A percentile compares a stretch with the other conserved stretches of the same genome.
Conservation (phyloP, 805 yeast species). For the Debaryomyces prosopidis region DNA sequence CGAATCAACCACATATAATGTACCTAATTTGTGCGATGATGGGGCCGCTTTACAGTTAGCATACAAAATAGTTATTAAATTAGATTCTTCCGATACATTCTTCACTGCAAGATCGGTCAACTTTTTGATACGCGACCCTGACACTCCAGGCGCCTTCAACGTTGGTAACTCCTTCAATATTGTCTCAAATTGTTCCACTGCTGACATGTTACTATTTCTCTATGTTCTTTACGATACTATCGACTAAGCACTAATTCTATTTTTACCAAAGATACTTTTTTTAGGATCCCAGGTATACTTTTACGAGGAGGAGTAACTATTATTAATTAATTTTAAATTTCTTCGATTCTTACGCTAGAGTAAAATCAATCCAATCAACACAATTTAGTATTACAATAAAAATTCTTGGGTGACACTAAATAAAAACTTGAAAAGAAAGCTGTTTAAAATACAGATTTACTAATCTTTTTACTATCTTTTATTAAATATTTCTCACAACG, state of each 20-base stretch:
- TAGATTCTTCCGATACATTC: slow-evolving; percentile 59
- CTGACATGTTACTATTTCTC: slow-evolving; percentile 30
- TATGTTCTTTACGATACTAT: slow-evolving; percentile 6
- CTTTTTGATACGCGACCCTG: slow-evolving; percentile 91
- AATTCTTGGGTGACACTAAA: background rate
- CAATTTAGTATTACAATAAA: background rate
- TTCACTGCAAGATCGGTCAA: slow-evolving; percentile 75
- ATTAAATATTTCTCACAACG: background rate
- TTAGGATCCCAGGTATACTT: background rate
- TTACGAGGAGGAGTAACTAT: background rate
- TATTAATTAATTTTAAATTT: background rate
- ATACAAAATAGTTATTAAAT: slow-evolving; percentile 57
- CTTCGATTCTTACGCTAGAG: background rate
- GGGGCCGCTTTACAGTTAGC: slow-evolving; percentile 73
- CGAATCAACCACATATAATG: slow-evolving; percentile 89
- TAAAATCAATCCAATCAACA: slow-evolving; percentile 1
- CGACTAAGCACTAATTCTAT: background rate
- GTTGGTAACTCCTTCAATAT: slow-evolving; percentile 51
- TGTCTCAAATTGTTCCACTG: slow-evolving; percentile 47
- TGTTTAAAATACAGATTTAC: slow-evolving; percentile 1
- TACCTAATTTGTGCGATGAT: slow-evolving; percentile 83
- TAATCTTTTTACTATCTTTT: background rate
- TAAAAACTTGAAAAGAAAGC: background rate
- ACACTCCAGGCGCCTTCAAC: slow-evolving; percentile 85
- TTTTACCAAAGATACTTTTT: background rate